Base-by-base conservation (phyloP, 2,329 filamentous ascomycete species). In the Lachnellula hyalina region DNA sequence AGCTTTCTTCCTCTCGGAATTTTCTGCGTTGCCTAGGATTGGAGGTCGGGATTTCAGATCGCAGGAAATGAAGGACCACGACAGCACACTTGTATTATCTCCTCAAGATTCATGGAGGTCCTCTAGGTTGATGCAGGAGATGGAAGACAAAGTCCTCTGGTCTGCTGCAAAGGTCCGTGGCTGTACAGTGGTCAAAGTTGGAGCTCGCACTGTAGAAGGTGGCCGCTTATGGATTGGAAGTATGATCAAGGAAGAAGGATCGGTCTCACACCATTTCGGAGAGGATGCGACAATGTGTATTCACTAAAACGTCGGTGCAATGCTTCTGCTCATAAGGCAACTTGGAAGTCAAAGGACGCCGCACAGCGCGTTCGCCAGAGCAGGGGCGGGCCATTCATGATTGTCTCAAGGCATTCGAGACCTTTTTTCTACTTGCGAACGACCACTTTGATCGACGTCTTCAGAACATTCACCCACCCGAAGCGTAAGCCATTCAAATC, bases 181-280 rank as follows among this genome's bases (percentile, higher is more conserved):
- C 4, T 96, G 93, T 66, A 86, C 94, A 3, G 79, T 96, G 25
- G 87, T 97, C 63, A 97, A 97, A 70, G 95, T 97, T 69, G 90
- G 89, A 1, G 89, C 92, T 1, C 79, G 78, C 52, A 86, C 86
- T 45, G 86, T 96, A 23, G 91, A 97, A 70, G 87, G 86, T 25
- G 91, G 86, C 4, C 83, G 89, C 61, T 74, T 81, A 47, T 97
- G 92, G 90, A 77, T 97, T 55, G 83, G 84, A 9, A 78, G 77
- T 6, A 88, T 96, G 81, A 74, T 96, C 47, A 72, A 77, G 46
- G 79, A 83, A 58, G 90, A 96, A 69, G 89, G 88, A 1, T 92
- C 82, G 59, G 77, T 96, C 9, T 73, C 79, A 15, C 70, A 74
- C 50, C 73, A 82, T 12, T 96, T 96, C 75, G 93, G 93, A 1